Evolutionary conservation across 2,329 filamentous ascomycete genomes (phyloP).

Genomic region (Paramyrothecium roridum): DNA sequence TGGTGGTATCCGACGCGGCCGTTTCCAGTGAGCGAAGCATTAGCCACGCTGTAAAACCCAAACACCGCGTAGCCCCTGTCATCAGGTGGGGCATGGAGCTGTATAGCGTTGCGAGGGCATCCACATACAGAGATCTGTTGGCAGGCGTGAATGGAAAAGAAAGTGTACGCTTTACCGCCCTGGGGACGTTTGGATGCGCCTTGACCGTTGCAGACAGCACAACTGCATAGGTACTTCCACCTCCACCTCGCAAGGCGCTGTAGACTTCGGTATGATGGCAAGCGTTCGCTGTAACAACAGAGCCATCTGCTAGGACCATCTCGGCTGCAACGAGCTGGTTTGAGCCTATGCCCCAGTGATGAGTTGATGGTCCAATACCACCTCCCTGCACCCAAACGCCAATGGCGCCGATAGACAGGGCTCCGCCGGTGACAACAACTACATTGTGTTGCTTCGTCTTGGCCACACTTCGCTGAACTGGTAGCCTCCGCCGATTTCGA

Average conservation of each 20-base stretch:
- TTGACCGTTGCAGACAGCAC: slow-evolving; percentile 51
- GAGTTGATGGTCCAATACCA: slow-evolving; percentile 47
- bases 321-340: slow-evolving; percentile 53
- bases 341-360: slow-evolving; percentile 49
- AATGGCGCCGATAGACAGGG: too few species aligned
- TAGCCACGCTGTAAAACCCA: too few species aligned
- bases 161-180: too few species aligned
- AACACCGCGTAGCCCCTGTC: too few species aligned
- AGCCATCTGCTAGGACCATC: slow-evolving; percentile 48
- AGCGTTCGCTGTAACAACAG: slow-evolving; percentile 36
- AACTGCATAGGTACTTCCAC: slow-evolving; percentile 53
- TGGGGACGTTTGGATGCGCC: too few species aligned
- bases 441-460: slow-evolving; percentile 43
- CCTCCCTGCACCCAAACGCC: slow-evolving; percentile 57
- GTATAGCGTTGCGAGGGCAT: too few species aligned
- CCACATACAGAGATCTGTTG: too few species aligned
- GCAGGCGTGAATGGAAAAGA: too few species aligned
- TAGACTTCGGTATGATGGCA: slow-evolving; percentile 51
- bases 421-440: slow-evolving; percentile 47
- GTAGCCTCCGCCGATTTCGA: background rate
- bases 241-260: slow-evolving; percentile 59
- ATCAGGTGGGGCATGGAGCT: too few species aligned
- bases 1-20: too few species aligned
- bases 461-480: background rate
- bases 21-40: too few species aligned